Evolutionary conservation across 768 basidiomycete species (phyloP), one percentile per base, ranked within the genome.

Genomic region (Lyophyllum atratum): DNA sequence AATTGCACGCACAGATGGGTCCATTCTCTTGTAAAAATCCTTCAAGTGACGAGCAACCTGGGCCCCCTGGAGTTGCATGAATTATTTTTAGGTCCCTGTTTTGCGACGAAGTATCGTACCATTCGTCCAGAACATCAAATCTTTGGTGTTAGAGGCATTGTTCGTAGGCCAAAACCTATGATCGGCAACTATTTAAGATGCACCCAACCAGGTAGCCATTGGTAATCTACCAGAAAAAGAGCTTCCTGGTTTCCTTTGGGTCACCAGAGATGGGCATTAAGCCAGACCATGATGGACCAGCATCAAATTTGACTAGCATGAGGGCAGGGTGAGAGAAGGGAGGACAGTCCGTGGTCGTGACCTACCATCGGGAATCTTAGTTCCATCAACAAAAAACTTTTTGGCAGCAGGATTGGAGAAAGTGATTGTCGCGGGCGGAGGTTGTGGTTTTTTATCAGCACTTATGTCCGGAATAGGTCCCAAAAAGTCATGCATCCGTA

Each of bases 81-180:
- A 31, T 19, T 50, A 44, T 44, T 57, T 19, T 21, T 21, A 24
- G 11, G 33, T 9, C 15, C 14, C 11, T 33, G 1, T 17, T 17
- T 4, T 8, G 21, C 47, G 46, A 50, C 17, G 21, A 1, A 31
- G 48, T 40, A 7, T 37, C 54, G 46, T 49, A 74, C 72, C 70
- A 52, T 78, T 79, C 4, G 74, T 86, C 88, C 87, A 89, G 66
- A 88, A 85, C 19, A 86, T 75, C 21, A 89, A 60, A 60, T 88
- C 83, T 58, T 89, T 83, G 0, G 76, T 69, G 59, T 82, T 84
- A 12, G 82, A 77, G 39, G 79, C 69, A 25, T 85, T 84, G 40
- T 83, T 85, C 0, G 87, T 81, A 15, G 86, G 87, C 78, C 86
- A 89, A 64, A 89, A 86, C 87, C 87, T 87, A 64, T 47, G 67